Evolutionary conservation across 2,329 filamentous ascomycete genomes (phyloP), one percentile per base, ranked within the genome.

Genomic region (Paraphoma chrysanthemicola): DNA sequence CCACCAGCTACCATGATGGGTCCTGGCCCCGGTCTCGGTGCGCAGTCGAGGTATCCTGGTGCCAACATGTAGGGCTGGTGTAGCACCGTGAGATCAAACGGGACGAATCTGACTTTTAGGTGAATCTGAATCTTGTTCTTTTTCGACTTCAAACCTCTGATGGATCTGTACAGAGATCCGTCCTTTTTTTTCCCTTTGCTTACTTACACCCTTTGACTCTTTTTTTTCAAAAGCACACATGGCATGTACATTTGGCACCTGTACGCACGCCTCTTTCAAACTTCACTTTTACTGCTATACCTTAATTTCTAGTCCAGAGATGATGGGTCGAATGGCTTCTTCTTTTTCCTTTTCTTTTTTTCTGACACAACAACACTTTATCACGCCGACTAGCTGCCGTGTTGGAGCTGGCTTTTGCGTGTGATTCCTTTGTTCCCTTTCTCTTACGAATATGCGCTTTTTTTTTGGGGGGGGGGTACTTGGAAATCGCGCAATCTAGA

Each of bases 41-140:
- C 68, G 33, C 66, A 71, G 47, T 73, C 72, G 54, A 58, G 72
- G 57, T 76, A 76, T 42, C 73, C 72, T 0, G 72, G 68, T 16
- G 69, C 68, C 31, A 71, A 54, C 53, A 69, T 75, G 59, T 75
- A 74, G 59, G 57, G 42, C 41, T 51, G 47, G 53, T 52, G 38
- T 28, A 41, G 29, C 48, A 28, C 18, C 8, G 18, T 44, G 36
- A 16, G n/a, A 7, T 23, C 7, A 9, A 30, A 48, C 16, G 29
- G 31, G 17, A 33, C 9, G 17, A 36, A 17, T 14, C 11, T 23
- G 23, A 23, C 23, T 23, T 23, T 23, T 23, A 23, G 23, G 23
- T 23, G 23, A 23, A 23, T 23, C 23, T 23, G 23, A 23, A 23
- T 23, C 23, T 23, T 23, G 23, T 23, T 23, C 23, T 23, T 23